A percentile compares a stretch with the other conserved stretches of the same genome.
These are phyloP conservation scores for Gyromitra esculenta DNA, from an alignment of 2,329 filamentous ascomycete genomes.

Conservation along the genomic window DNA sequence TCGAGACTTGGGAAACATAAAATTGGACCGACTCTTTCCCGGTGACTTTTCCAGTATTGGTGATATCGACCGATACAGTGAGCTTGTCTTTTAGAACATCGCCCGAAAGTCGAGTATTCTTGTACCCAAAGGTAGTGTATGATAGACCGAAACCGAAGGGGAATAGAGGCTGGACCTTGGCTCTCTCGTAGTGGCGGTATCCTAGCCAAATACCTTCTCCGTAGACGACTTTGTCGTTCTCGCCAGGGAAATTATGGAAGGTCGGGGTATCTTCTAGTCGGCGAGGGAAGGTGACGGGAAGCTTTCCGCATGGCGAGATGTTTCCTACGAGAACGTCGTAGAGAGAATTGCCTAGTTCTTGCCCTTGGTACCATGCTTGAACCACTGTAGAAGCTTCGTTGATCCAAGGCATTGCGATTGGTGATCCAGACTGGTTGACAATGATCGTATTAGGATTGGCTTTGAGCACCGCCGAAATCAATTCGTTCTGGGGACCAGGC, in stretches of 20 bases:
- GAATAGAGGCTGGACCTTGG: slow-evolving; percentile 73
- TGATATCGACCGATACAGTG: slow-evolving; percentile 56
- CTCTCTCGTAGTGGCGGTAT: slow-evolving; percentile 81
- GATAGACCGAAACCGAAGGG: slow-evolving; percentile 82
- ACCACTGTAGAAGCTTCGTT: slow-evolving; percentile 63
- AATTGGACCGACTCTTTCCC: slow-evolving; percentile 58
- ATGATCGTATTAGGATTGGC: slow-evolving; percentile 76
- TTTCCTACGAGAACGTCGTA: slow-evolving; percentile 80
- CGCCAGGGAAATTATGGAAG: slow-evolving; percentile 74
- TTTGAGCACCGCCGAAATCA: slow-evolving; percentile 72
- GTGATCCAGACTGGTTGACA: slow-evolving; percentile 80
- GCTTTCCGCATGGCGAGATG: slow-evolving; percentile 77
- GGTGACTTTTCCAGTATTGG: slow-evolving; percentile 57
- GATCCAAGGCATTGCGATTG: slow-evolving; percentile 76
- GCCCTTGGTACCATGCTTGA: slow-evolving; percentile 83
- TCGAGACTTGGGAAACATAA: slow-evolving; percentile 58
- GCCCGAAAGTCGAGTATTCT: slow-evolving; percentile 54
- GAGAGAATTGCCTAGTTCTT: slow-evolving; percentile 83
- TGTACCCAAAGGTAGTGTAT: slow-evolving; percentile 73
- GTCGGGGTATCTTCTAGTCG: slow-evolving; percentile 76
- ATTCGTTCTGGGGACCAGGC: slow-evolving; percentile 66
- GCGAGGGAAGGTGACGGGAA: slow-evolving; percentile 77
- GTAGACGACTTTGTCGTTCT: slow-evolving; percentile 77
- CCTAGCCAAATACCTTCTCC: slow-evolving; percentile 84
- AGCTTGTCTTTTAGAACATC: slow-evolving; percentile 55